These are phyloP conservation scores for Colletotrichum endophyticum DNA, from an alignment of 2,329 filamentous ascomycete species.

Conservation along the genomic window DNA sequence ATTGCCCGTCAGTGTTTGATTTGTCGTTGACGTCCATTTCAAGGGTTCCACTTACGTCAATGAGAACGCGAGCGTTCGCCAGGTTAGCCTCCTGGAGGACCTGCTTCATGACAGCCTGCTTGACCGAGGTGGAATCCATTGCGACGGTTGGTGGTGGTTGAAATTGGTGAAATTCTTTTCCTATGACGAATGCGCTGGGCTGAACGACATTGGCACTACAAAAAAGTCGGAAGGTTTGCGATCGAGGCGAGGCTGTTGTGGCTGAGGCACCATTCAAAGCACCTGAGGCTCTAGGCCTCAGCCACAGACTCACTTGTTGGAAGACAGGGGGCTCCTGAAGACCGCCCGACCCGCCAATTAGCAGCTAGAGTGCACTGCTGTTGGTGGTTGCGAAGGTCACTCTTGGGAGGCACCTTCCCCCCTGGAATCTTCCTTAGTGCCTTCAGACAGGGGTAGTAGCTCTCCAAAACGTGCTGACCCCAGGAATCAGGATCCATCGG, in stretches of 20 bases:
- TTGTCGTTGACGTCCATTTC: background rate
- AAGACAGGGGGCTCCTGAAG: background rate
- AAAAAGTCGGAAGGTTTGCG: conserved; percentile 14
- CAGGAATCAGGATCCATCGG: conserved; percentile 21
- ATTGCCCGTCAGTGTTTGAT: background rate
- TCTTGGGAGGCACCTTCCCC: background rate
- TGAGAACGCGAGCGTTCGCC: conserved; percentile 71
- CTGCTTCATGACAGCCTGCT: conserved; percentile 69
- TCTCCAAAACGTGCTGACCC: conserved; percentile 21
- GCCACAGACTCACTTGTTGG: background rate
- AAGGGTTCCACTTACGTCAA: conserved; percentile 61
- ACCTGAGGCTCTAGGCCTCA: background rate
- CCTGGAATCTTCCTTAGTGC: conserved; percentile 8
- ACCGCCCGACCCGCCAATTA: background rate
- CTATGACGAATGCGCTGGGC: background rate
- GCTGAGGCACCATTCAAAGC: background rate
- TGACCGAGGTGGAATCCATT: conserved; percentile 65
- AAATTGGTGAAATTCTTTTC: background rate
- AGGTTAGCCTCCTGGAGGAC: conserved; percentile 69
- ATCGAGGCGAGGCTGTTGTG: conserved; percentile 9
- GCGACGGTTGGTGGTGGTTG: conserved; percentile 24
- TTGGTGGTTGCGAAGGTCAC: background rate
- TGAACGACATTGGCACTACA: background rate
- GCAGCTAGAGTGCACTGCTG: background rate
- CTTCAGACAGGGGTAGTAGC: conserved; percentile 15